These are phyloP conservation scores for Zygotorulaspora florentina DNA, from an alignment of 805 yeast genomes.

Conservation along the genomic window DNA sequence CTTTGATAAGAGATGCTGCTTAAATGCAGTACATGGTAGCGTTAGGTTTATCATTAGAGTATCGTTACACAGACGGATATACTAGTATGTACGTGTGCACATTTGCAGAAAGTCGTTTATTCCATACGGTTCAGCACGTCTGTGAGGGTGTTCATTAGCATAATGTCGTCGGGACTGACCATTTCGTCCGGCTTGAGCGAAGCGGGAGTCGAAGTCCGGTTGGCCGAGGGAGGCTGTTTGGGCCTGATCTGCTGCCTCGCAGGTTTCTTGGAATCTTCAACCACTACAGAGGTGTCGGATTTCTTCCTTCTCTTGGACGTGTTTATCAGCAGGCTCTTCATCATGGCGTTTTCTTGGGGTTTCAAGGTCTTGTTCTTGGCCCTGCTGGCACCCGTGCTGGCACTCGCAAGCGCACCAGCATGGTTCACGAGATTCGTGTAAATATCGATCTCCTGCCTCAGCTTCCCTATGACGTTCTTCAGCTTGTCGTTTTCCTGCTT, in stretches of 20 bases:
- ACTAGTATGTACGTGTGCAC: neutral
- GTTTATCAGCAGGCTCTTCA: slow-evolving; percentile 19
- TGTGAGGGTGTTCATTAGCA: slow-evolving; percentile 24
- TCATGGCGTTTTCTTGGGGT: slow-evolving; percentile 10
- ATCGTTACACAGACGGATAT: neutral
- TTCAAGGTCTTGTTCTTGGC: slow-evolving; percentile 2
- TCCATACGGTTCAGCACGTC: slow-evolving; percentile 26
- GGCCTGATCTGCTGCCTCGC: neutral
- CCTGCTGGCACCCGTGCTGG: neutral
- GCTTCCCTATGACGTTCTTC: slow-evolving; percentile 22
- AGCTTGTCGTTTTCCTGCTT: slow-evolving; percentile 27
- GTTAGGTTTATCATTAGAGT: neutral
- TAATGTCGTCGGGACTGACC: slow-evolving; percentile 22
- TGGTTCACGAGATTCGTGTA: slow-evolving; percentile 17
- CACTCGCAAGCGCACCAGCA: slow-evolving; percentile 3
- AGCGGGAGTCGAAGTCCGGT: slow-evolving; percentile 3
- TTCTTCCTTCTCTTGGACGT: slow-evolving; percentile 19
- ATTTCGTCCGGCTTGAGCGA: slow-evolving; percentile 1
- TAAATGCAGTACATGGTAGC: neutral
- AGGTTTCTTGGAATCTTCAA: neutral
- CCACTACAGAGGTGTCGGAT: slow-evolving; percentile 1
- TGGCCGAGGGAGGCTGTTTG: neutral
- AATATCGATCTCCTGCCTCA: slow-evolving; percentile 24
- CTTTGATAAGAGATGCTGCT: neutral
- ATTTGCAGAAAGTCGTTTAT: neutral